phyloP scores from a whole-genome alignment of 257 asterid genomes.

The Rhazya stricta region DNA sequence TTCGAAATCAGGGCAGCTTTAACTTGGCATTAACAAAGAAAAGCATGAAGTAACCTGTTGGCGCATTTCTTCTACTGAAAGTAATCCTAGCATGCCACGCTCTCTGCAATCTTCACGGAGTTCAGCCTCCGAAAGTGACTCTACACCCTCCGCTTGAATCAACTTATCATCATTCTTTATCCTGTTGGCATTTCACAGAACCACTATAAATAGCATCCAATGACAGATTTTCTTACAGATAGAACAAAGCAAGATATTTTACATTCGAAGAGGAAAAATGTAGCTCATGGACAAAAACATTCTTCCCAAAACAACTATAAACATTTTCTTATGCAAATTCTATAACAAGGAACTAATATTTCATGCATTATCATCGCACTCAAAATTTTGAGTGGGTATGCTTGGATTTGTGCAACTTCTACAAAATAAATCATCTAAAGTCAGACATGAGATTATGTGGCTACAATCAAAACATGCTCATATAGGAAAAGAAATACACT shows the following conservation, averaged over 20 bases:
- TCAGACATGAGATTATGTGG: not conserved
- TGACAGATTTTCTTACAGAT: not conserved
- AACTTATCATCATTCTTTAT: conserved; percentile 71
- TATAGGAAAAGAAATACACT: not conserved
- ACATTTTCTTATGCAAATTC: not conserved
- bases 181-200: conserved; percentile 26
- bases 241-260: not conserved
- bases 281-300: not conserved
- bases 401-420: not conserved
- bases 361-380: not conserved
- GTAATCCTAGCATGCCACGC: conserved; percentile 78
- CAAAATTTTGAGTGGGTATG: not conserved
- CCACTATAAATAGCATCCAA: not conserved
- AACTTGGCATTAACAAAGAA: not conserved
- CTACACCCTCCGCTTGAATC: conserved; percentile 88
- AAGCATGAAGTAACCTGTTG: conserved; percentile 51
- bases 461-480: not conserved
- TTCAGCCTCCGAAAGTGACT: conserved; percentile 88
- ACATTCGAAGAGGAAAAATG: not conserved
- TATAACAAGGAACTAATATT: not conserved
- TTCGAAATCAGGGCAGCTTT: not conserved
- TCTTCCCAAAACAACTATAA: not conserved
- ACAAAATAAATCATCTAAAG: not conserved
- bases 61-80: conserved; percentile 90
- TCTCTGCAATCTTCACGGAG: conserved; percentile 92